These are phyloP conservation scores for Obelidium mucronatum DNA, from an alignment of 192 early-diverging fungal species.

Conservation along the genomic window DNA sequence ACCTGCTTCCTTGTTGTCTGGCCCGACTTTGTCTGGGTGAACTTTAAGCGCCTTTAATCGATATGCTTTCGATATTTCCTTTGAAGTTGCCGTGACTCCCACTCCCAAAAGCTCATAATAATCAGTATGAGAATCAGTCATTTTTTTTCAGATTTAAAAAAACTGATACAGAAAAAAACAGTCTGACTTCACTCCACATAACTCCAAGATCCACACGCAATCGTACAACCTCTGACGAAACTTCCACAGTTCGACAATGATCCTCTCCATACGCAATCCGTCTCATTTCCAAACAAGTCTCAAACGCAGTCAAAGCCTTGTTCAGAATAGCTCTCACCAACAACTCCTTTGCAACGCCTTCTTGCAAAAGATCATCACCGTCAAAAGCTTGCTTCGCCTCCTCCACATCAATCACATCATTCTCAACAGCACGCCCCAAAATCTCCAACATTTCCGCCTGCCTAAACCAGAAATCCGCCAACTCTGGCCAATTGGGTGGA, in stretches of 20 bases:
- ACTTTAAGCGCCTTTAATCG: conserved; percentile 79
- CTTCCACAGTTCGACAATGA: conserved; percentile 46
- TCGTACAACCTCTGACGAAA: not conserved
- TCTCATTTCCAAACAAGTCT: conserved; percentile 33
- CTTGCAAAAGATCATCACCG: conserved; percentile 42
- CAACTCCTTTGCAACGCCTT: not conserved
- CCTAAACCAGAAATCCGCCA: conserved; percentile 63
- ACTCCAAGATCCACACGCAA: not conserved
- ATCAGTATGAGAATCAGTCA: conserved; percentile 5
- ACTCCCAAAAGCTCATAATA: conserved; percentile 92
- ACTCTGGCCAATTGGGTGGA: conserved; percentile 65
- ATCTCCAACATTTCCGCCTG: conserved; percentile 66
- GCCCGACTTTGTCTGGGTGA: conserved; percentile 85
- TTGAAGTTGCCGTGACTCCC: conserved; percentile 70
- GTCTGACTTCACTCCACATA: not conserved
- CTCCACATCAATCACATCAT: conserved; percentile 25
- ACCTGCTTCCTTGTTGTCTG: conserved; percentile 24
- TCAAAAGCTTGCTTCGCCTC: conserved; percentile 11
- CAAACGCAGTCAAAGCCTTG: conserved; percentile 41
- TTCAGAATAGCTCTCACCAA: not conserved
- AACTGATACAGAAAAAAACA: too few species aligned
- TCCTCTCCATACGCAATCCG: conserved; percentile 46
- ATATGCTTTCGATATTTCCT: conserved; percentile 93
- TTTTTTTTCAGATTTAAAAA: too few species aligned
- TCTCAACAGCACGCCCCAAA: conserved; percentile 51